Evolutionary conservation across 108 stramenopile genomes (phyloP), one percentile per base, ranked within the genome.

Genomic region (Fragilariopsis cylindrus): DNA sequence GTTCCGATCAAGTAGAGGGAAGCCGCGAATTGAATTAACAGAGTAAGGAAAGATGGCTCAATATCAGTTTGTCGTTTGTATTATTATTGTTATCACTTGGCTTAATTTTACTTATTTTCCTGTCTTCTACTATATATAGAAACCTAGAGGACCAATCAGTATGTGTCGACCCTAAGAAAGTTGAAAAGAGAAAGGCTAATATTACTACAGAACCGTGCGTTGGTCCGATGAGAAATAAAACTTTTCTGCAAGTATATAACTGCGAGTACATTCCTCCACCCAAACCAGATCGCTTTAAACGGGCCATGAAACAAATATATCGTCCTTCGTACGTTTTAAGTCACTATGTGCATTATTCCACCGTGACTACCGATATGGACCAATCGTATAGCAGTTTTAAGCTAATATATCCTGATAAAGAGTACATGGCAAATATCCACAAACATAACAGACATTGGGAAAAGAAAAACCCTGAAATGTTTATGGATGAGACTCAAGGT

Each of bases 291-390:
- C 76, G 93, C 65, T 78, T 78, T 69, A 82, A 81, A 2, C 76
- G 93, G 64, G 90, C 90, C 13, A 86, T 82, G 80, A 95, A 95
- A 78, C 90, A 95, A 79, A 73, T 95, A 8, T 95, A 90, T 65
- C 84, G 85, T 30, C 75, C 93, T 2, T 83, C 84, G 13, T 90
- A 85, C 71, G 91, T 95, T 11, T 58, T 81, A 30, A 85, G 71
- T 15, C 93, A 95, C 69, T 95, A 88, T 67, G 91, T 95, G 1
- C 93, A 95, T 75, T 95, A 92, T 65, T 87, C 88, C 11, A 90
- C 88, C 39, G 91, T 95, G 7, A 92, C 93, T 47, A 54, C 56
- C 50, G 55, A 43, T 13, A 58, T 76, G 30, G 47, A 89, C 0
- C 74, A 78, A 69, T 81, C 85, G 7, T 83, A 81, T 60, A 69